These are phyloP conservation scores for Dendryphion nanum DNA, from an alignment of 2,329 filamentous ascomycete species.

Conservation along the genomic window DNA sequence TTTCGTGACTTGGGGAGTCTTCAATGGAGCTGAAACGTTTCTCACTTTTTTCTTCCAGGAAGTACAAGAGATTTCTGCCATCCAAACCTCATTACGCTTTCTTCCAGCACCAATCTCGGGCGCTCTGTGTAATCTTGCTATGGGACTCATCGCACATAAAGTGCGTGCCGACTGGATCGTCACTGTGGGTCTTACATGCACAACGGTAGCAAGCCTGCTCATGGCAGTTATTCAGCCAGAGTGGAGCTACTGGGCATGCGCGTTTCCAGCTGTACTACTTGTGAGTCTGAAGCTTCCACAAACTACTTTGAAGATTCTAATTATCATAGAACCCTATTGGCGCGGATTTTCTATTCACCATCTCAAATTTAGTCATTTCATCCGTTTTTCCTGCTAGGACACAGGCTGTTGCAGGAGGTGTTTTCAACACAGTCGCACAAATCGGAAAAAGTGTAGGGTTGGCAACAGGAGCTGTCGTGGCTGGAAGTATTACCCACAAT, in stretches of 20 bases:
- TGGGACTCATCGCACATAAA: conserved; percentile 48
- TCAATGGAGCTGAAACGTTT: conserved; percentile 39
- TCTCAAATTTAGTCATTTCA: conserved; percentile 46
- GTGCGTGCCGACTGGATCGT: conserved; percentile 46
- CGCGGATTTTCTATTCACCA: conserved; percentile 45
- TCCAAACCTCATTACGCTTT: conserved; percentile 43
- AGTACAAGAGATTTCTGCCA: conserved; percentile 33
- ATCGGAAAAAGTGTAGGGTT: conserved; percentile 44
- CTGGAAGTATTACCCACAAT: conserved; percentile 24
- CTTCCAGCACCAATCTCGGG: conserved; percentile 43
- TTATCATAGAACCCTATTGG: conserved; percentile 45
- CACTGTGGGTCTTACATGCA: conserved; percentile 26
- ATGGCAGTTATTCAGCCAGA: conserved; percentile 47
- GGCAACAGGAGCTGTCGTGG: conserved; percentile 40
- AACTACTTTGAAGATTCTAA: too few species aligned
- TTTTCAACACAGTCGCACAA: conserved; percentile 47
- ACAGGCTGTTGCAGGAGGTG: conserved; percentile 46
- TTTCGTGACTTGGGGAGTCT: conserved; percentile 39
- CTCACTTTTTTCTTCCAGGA: conserved; percentile 47
- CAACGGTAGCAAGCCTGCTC: conserved; percentile 40
- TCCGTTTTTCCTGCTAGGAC: conserved; percentile 40
- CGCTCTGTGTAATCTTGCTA: conserved; percentile 43
- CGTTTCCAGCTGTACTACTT: conserved; percentile 46
- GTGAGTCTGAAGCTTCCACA: too few species aligned
- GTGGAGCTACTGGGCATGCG: conserved; percentile 50